Evolutionary conservation across 2,329 filamentous ascomycete genomes (phyloP), one percentile per base, ranked within the genome.

Genomic region (Hypoxylon sp.): DNA sequence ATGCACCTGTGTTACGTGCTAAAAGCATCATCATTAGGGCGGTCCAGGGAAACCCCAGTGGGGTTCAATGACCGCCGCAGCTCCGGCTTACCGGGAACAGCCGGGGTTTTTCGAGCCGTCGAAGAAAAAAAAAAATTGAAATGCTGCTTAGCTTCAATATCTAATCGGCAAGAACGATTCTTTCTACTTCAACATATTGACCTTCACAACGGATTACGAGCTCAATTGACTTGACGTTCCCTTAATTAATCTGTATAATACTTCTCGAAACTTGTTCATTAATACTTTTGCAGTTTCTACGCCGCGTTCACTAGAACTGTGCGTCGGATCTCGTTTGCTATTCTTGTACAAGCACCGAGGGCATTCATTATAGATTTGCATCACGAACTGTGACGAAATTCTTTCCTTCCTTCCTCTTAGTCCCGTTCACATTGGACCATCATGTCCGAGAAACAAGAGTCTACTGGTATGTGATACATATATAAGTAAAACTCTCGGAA

Each of bases 391-490:
- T 67, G 11, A 50, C 48, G 14, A 34, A 46, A 41, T 34, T 41
- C 43, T 41, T 36, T 69, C 69, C 63, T 30, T 30, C 28, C 6
- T 30, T 30, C 28, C 53, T 63, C 63, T 56, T 67, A 62, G 19
- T 57, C 46, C 36, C 63, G 19, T 43, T 56, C 36, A 52, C 46
- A 48, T 71, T 68, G 61, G 58, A 46, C 50, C 68, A 74, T 55
- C 30, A 78, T 78, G 76, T 65, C 75, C 53, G 74, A 76, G 62
- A 75, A 76, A 45, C 73, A 75, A 70, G 76, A 78, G 61, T 55
- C 65, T 66, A 32, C 69, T 46, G 69, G 76, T 78, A 75, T 62
- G 74, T 58, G n/a, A 48, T 58, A n/a, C 45, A 49, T 36, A 30
- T 43, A 11, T 23, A 28, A 17, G 5, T 45, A 23, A n/a, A 36